Evolutionary conservation across 2,329 filamentous ascomycete species (phyloP), one percentile per base, ranked within the genome.

Genomic region (Epichloe sp.): DNA sequence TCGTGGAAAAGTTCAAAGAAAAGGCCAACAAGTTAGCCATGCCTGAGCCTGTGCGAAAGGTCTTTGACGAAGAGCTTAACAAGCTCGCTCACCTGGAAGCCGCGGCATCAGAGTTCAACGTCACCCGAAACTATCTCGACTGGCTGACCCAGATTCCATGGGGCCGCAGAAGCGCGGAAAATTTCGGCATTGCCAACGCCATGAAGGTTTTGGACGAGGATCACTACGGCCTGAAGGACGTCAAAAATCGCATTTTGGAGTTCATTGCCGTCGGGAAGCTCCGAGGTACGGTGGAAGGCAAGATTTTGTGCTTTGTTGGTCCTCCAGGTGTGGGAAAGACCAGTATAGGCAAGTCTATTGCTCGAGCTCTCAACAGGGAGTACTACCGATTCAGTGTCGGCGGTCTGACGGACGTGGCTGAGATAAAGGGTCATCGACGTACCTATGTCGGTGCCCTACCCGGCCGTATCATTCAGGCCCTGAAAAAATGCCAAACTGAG

Each of bases 371-470:
- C 52, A 96, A 96, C 70, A 79, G 94, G 53, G 85, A 98, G 64
- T 98, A 98, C 73, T 98, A 98, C 73, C 82, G 93, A 59, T 98
- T 98, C 76, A 96, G 90, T 63, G 93, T 98, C 8, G 93, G 93
- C 64, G 93, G 93, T 59, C 77, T 98, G 58, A 95, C 91, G 4
- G 93, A 98, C 68, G 94, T 98, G 56, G 93, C 93, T 17, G 93
- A 98, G 67, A 97, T 98, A 75, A 98, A 98, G 73, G 93, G 93
- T 48, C 93, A 98, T 66, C 80, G 93, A 61, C 80, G 93, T 60
- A 98, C 93, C 3, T 98, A 98, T 60, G 93, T 98, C 49, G 93
- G 94, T 55, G 93, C 93, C 26, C 73, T 98, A 37, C 93, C 93
- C 4, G 94, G 93, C 48, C 86, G 94, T 53, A 95, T 98, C 64